A percentile compares a stretch with the other conserved stretches of the same genome.
Conservation (phyloP, 768 basidiomycete genomes). For the Tylopilus intermedius region DNA sequence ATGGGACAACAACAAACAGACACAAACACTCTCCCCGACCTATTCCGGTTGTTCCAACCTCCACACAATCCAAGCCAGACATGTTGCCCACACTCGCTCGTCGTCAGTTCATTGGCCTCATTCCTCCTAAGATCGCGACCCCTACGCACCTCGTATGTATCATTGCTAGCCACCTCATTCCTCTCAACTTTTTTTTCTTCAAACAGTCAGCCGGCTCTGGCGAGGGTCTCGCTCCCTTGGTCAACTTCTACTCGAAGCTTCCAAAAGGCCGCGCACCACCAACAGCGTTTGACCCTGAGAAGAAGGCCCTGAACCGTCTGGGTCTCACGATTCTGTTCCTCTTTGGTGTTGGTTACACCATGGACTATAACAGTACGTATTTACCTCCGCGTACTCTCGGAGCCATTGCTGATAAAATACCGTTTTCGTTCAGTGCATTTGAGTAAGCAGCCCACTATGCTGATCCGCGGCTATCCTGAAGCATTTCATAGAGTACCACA, state of each 20-base stretch:
- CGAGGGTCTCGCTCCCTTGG: constrained; percentile 74
- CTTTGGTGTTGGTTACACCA: constrained; percentile 58
- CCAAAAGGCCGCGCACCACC: constrained; percentile 79
- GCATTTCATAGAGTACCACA: constrained; percentile 67
- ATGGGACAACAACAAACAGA: constrained; percentile 18
- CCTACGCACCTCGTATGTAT: constrained; percentile 72
- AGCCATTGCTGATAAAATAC: constrained; percentile 8
- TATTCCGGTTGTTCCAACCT: constrained; percentile 14
- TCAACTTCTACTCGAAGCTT: constrained; percentile 94
- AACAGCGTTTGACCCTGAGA: constrained; percentile 66
- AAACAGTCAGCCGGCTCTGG: constrained; percentile 76
- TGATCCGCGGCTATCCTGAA: constrained; percentile 20
- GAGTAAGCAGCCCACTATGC: constrained; percentile 48
- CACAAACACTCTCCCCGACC: constrained; percentile 17
- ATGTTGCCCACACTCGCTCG: constrained; percentile 85
- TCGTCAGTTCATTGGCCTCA: constrained; percentile 76
- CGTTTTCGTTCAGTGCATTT: constrained; percentile 59
- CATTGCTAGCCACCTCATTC: neutral
- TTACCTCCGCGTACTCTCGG: neutral
- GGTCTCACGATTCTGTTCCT: constrained; percentile 63
- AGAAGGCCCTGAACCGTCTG: constrained; percentile 61
- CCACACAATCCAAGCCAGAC: constrained; percentile 19
- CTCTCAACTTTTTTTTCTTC: constrained; percentile 8
- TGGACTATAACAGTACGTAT: constrained; percentile 85
- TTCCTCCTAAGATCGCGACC: constrained; percentile 94